Evolutionary conservation across 2,329 filamentous ascomycete genomes (phyloP), one percentile per base, ranked within the genome.

Genomic region (Aureobasidium sp.): DNA sequence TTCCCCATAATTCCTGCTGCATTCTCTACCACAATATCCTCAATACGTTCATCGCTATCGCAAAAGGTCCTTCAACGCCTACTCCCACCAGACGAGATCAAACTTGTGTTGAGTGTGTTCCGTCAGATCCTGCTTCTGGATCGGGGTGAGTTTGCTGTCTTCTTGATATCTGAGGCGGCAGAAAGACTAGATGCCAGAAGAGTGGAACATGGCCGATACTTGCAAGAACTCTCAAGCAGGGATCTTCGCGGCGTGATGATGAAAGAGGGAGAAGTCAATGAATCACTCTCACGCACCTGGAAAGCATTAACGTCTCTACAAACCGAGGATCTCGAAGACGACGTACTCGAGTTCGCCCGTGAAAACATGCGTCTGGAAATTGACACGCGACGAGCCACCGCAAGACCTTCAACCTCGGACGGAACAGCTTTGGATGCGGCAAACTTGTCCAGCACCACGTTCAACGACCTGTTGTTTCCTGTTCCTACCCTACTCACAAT

Each of bases 111-210:
- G 15, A 84, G 85, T 31, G 79, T 97, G 9, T 80, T 97, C 1
- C 84, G 92, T 52, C 87, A 94, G 62, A 97, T 96, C 75, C 90
- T 97, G 67, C 81, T 99, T 2, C 81, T 99, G 0, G 88, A 89
- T 0, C 84, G 90, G 37, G 93, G 93, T 58, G 94, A 97, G 72
- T 99, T 99, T 72, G 91, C 92, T 22, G 86, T 94, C 75, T 87
- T 89, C 0, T 76, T 99, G 29, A 90, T 95, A 1, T 84, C 87
- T 39, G 90, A 97, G 75, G 91, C 93, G 0, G 91, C 97, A 67
- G 84, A 88, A 61, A 88, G 86, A 67, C 82, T 94, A 27, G 82
- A 85, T n/a, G 86, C 84, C 66, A 85, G 90, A 55, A 90, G 89
- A 81, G 84, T 67, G 79, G 86, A 65, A 79, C 84, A 12, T 82